phyloP scores from a whole-genome alignment of 257 asterid species.

The Gentiana straminea region DNA sequence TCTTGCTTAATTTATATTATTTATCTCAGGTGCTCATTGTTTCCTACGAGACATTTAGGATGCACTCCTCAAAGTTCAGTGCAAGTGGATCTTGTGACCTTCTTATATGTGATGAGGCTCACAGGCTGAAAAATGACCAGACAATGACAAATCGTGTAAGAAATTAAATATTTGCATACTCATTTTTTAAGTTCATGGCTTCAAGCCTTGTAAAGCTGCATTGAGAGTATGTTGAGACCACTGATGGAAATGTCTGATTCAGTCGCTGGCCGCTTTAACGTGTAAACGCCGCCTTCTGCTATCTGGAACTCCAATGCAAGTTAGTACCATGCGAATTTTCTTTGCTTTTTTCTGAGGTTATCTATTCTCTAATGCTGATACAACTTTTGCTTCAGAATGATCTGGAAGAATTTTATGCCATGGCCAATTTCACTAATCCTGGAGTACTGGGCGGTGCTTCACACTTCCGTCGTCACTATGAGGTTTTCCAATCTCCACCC shows the following conservation, averaged over 20 bases:
- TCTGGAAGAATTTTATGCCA: conserved; percentile 94
- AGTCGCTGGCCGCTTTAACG: conserved; percentile 88
- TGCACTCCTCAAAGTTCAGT: conserved; percentile 78
- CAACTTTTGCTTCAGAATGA: conserved; percentile 52
- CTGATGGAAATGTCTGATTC: conserved; percentile 25
- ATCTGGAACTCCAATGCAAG: conserved; percentile 99
- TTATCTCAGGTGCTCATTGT: conserved; percentile 68
- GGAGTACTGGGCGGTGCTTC: conserved; percentile 89
- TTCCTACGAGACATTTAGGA: conserved; percentile 95
- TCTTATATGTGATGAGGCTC: conserved; percentile 98
- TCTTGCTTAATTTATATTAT: not conserved
- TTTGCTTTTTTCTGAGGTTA: conserved; percentile 6
- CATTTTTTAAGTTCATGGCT: not conserved
- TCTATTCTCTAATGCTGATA: conserved; percentile 9
- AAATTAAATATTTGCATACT: conserved; percentile 15
- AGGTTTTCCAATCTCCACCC: conserved; percentile 41
- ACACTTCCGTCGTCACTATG: conserved; percentile 83
- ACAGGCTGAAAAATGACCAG: conserved; percentile 92
- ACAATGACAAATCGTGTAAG: conserved; percentile 94
- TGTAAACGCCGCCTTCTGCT: conserved; percentile 82
- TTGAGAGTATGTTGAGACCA: not conserved
- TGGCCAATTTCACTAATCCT: conserved; percentile 95
- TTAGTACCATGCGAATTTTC: conserved; percentile 25
- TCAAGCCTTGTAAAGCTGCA: not conserved
- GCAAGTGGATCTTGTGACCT: conserved; percentile 81